Conservation (phyloP, 768 basidiomycete genomes). For the Tricholoma saponaceum region DNA sequence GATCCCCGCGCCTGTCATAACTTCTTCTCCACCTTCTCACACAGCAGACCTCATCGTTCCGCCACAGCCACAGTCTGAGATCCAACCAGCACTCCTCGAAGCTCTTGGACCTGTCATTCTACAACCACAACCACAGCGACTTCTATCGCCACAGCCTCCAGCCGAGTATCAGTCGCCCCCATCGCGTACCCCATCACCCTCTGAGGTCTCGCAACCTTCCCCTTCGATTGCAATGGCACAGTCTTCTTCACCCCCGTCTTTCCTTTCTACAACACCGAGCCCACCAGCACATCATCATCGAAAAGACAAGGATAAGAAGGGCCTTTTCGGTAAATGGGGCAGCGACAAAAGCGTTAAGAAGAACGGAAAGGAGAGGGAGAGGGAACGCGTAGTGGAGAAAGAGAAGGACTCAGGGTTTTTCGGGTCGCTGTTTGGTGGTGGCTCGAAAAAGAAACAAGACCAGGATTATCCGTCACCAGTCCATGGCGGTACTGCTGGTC, state of each 20-base stretch:
- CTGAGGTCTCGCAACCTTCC: conserved; percentile 26
- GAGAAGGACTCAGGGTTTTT: conserved; percentile 86
- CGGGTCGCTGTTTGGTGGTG: conserved; percentile 82
- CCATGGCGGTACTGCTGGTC: conserved; percentile 51
- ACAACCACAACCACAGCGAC: conserved; percentile 64
- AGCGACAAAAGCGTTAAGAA: conserved; percentile 64
- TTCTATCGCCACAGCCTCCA: conserved; percentile 36
- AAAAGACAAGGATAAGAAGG: conserved; percentile 74
- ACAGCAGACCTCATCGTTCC: conserved; percentile 14
- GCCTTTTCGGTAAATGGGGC: conserved; percentile 64
- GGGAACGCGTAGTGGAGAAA: conserved; percentile 36
- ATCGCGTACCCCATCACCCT: conserved; percentile 61
- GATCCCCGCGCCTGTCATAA: conserved; percentile 19
- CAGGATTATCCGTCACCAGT: conserved; percentile 31
- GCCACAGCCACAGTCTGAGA: conserved; percentile 20
- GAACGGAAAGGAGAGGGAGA: conserved; percentile 17
- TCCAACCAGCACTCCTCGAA: conserved; percentile 29
- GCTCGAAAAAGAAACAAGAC: conserved; percentile 86
- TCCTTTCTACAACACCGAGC: conserved; percentile 25
- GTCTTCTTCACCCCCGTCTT: conserved; percentile 25
- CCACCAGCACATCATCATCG: conserved; percentile 40
- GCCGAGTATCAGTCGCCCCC: conserved; percentile 28
- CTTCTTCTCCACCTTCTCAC: conserved; percentile 27
- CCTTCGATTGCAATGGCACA: conserved; percentile 22
- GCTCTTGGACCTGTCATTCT: conserved; percentile 45